Percentiles rank a stretch among this genome's conserved stretches.
Conservation (phyloP, 331 rosid genomes). For the Cydonia oblonga region DNA sequence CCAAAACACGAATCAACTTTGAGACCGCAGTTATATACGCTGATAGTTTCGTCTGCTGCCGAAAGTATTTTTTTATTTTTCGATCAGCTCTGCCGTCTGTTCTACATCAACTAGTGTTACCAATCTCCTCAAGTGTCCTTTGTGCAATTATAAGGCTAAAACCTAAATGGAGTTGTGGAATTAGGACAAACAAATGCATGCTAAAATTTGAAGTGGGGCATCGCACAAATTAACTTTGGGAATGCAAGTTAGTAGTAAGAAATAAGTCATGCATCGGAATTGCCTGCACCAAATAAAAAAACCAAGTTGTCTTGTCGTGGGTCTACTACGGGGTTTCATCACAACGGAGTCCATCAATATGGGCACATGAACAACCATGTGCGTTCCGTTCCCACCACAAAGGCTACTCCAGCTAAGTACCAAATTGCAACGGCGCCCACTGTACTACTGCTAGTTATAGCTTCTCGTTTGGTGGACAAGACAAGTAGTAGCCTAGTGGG, state of each 20-base stretch:
- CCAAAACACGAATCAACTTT: conserved; percentile 92
- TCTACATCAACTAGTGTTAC: too few relatives aligned
- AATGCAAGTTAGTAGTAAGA: background rate
- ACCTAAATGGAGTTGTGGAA: too few relatives aligned
- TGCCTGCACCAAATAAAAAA: background rate
- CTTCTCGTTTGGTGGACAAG: background rate
- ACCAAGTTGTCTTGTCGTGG: background rate
- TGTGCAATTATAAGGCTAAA: too few relatives aligned
- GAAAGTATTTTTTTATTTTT: too few relatives aligned
- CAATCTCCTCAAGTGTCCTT: too few relatives aligned
- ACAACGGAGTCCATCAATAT: background rate
- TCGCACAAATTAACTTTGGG: too few relatives aligned
- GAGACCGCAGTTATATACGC: conserved; percentile 89
- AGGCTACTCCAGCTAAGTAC: conserved; percentile 5
- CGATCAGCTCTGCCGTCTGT: too few relatives aligned
- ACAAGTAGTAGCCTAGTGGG: background rate
- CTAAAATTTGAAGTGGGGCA: background rate
- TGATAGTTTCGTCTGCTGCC: conserved; percentile 77
- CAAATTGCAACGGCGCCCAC: background rate
- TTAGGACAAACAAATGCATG: background rate
- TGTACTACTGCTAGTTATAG: background rate
- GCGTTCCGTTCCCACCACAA: conserved; percentile 34
- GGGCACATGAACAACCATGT: conserved; percentile 22
- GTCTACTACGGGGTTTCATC: background rate
- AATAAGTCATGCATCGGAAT: background rate